A percentile compares a stretch with the other conserved stretches of the same genome.
Evolutionary conservation across 768 basidiomycete genomes (phyloP).

Genomic region (Boletus rex-veris): DNA sequence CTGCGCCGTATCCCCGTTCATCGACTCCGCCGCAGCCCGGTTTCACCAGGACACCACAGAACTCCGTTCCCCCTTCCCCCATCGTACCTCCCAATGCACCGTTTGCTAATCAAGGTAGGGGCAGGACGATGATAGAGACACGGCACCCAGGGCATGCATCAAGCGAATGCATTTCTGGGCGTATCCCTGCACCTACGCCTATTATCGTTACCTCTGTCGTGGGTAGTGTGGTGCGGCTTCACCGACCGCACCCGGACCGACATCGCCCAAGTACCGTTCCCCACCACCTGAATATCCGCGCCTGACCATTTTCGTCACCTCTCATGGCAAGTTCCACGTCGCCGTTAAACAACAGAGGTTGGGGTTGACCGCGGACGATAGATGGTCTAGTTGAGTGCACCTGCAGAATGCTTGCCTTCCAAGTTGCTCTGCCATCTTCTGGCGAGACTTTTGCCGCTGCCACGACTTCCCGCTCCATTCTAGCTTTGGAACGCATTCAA

Average conservation of each 20-base stretch:
- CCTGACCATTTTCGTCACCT: conserved; percentile 31
- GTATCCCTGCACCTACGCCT: conserved; percentile 7
- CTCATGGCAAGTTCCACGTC: conserved; percentile 33
- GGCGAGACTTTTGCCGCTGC: no score
- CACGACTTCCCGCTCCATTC: no score
- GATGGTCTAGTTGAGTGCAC: background rate
- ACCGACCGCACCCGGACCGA: no score
- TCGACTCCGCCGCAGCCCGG: background rate
- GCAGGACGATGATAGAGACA: conserved; percentile 6
- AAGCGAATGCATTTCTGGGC: conserved; percentile 3
- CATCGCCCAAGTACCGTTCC: conserved; percentile 11
- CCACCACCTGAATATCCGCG: conserved; percentile 48
- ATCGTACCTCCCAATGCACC: conserved; percentile 38
- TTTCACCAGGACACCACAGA: conserved; percentile 10
- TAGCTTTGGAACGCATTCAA: no score
- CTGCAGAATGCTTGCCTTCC: conserved; percentile 31
- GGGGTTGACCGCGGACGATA: conserved; percentile 52
- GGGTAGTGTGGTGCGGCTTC: background rate
- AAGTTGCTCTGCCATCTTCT: no score
- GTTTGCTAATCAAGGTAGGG: conserved; percentile 33
- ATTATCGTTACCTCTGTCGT: background rate
- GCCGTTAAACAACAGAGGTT: conserved; percentile 24
- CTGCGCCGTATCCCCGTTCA: background rate
- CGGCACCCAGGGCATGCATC: conserved; percentile 4
- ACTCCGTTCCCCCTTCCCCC: conserved; percentile 24